Base-by-base conservation (phyloP, 2,329 filamentous ascomycete genomes). In the Alternaria sp. region DNA sequence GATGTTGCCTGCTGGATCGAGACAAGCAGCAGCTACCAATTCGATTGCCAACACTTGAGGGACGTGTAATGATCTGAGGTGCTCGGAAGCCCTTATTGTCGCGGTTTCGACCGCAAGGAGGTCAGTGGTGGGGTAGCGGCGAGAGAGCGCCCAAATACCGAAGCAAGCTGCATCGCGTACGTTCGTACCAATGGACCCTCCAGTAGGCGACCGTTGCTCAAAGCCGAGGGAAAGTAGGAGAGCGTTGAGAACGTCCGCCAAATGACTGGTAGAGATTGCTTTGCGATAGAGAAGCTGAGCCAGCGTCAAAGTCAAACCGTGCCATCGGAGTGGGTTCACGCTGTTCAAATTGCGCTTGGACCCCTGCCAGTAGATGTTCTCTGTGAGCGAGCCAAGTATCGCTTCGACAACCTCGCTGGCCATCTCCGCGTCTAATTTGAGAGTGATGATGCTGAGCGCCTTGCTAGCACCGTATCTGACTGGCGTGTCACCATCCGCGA, bases 111-210 rank as follows among this genome's bases (percentile, higher is more conserved):
- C 86, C 0, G 84, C 83, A 11, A 91, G 83, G 7, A 98, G 85
- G 77, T 98, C 95, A 0, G 83, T 75, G 0, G 93, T 97, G 1
- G 88, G 89, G 73, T 98, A 99, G 58, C 95, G 90, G 59, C 96
- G 87, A 21, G 95, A 93, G 8, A 98, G 79, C 1, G 94, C 91
- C 96, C 96, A 99, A 23, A 98, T 90, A 7, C 96, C 96, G 77
- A 98, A 99, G 77, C 94, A 97, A 4, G 96, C 93, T 12, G 96
- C 95, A 81, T 99, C 96, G 50, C 96, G 89, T 15, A 99, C 94
- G 70, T 96, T 97, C 2, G 92, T 91, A 2, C 96, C 96, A 11
- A 95, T 85, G 4, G 93, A 94, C 12, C 87, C 89, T n/a, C 96
- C 95, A 4, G 93, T 93, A 0, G 93, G 88, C 49, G 91, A 92